Base-by-base conservation (phyloP, 306 rosid species). In the Astragalus membranaceus region DNA sequence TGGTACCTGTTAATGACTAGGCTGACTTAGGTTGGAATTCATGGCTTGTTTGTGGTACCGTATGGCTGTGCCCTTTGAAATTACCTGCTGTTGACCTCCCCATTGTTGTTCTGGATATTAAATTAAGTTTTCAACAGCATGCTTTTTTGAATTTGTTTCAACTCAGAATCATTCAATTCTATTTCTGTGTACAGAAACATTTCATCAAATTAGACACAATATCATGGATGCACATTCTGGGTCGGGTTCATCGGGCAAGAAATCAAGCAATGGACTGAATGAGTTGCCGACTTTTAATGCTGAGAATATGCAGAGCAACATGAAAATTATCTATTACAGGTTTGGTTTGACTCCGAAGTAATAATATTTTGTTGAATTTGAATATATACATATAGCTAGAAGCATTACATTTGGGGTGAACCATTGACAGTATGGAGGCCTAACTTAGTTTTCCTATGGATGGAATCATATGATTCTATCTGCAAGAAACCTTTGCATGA, bases 301-400 rank as follows among this genome's bases (percentile, higher is more conserved):
- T 23, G 99, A 94, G 84, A 90, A 88, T 82, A 70, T 94, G 92
- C 99, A 91, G 75, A 87, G 83, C 85, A 91, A 94, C 85, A 77
- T 91, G 87, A 94, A 91, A 62, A 60, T 75, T 17, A 84, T 94
- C 70, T 85, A 87, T 79, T 88, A 94, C 92, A 94, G 97, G 99
- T 94, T 78, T 78, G 88, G 70, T 75, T 65, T 77, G 29, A 64
- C 65, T 9, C 52, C 35, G 9, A 11, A 46, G 48, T 64, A 13
- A 61, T 48, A 69, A 29, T 41, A 10, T 16, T 67, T 20, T 64
- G 20, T 74, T 64, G 26, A 68, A 26, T 63, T 74, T 64, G 26
- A 68, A 26, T 63, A 17, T 53, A 36, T 17, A 10, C 39, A 23
- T 43, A 26, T 57, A 65, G 48, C 67, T 59, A 59, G 62, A 33